Percentiles rank a stretch among this genome's conserved stretches.
phyloP scores from a whole-genome alignment of 2,329 filamentous ascomycete species.

The Pseudopyricularia cyperi region DNA sequence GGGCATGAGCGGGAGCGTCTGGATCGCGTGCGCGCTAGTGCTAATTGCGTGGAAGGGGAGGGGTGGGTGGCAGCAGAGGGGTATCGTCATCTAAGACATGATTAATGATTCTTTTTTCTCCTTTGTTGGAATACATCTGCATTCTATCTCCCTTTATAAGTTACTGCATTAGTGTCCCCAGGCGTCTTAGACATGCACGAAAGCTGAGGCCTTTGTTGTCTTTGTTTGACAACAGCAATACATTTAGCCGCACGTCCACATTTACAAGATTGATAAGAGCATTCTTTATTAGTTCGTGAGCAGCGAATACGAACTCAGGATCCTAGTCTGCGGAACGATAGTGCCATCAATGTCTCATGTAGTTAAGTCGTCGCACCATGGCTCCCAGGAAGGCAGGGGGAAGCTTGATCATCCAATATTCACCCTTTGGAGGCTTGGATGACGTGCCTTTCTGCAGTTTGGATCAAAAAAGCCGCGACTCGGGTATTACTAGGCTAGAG shows the following conservation, averaged over 20 bases:
- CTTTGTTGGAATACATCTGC: neutral
- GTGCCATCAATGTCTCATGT: neutral
- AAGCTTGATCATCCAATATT: neutral
- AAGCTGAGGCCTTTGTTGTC: neutral
- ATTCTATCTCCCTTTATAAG: neutral
- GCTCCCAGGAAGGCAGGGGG: neutral
- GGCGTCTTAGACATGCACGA: no score
- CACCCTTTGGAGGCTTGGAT: neutral
- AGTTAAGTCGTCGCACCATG: neutral
- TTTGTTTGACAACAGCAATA: neutral
- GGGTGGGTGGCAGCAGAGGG: conserved; percentile 62
- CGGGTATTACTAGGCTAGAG: neutral
- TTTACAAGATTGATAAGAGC: no score
- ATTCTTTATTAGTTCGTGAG: no score
- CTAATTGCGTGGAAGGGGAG: conserved; percentile 70
- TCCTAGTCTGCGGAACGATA: no score
- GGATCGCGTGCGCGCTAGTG: conserved; percentile 61
- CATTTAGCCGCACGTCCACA: no score
- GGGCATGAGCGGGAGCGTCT: conserved; percentile 72
- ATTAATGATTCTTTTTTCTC: neutral
- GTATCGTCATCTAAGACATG: conserved; percentile 47
- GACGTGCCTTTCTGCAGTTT: neutral
- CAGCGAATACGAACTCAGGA: neutral
- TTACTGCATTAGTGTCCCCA: neutral
- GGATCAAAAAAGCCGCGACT: neutral